Evolutionary conservation across 192 early-diverging fungal species (phyloP), one percentile per base, ranked within the genome.

Genomic region (Chytriomyces hyalinus): DNA sequence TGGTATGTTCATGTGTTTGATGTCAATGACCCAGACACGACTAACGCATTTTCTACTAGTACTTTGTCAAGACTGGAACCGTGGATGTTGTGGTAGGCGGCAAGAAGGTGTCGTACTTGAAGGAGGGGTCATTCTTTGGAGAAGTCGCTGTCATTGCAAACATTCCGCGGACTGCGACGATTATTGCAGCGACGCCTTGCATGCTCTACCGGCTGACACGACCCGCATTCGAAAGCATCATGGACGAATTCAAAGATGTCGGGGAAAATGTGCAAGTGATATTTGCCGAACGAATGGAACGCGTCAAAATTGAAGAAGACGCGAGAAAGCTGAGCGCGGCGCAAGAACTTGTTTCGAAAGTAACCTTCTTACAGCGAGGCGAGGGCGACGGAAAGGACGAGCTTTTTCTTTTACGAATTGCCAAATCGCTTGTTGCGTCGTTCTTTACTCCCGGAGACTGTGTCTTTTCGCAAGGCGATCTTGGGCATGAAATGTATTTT

Each of bases 361-460:
- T 84, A 22, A 84, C 78, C 26, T 87, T 87, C 67, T 66, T 87
- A 22, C 77, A 72, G n/a, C 75, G 81, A n/a, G 67, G 69, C 17
- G 70, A 78, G 13, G 64, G 65, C 5, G 84, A 85, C 51, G 84
- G 84, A 7, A 74, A 81, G 48, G 85, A 87, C 50, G 70, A 77
- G 28, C 13, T 46, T 13, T 87, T 87, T 70, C 24, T 85, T 3
- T 62, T 78, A 4, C 67, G 72, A 8, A 80, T 87, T 24, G 85
- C 81, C 8, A 68, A 53, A 43, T 77, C 76, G 9, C 51, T 86
- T 7, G 67, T 8, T 5, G 17, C 59, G 24, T 46, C 53, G 10
- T 80, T 75, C 61, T 80, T 73, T 15, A 57, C 75, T 9, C 20
- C 5, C 4, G 79, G 79, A 6, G 71, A 80, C 59, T 43, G 24